Percentiles rank a stretch among this genome's conserved stretches.
Evolutionary conservation across 192 early-diverging fungal species (phyloP).

Genomic region (Umbelopsis isabellina): DNA sequence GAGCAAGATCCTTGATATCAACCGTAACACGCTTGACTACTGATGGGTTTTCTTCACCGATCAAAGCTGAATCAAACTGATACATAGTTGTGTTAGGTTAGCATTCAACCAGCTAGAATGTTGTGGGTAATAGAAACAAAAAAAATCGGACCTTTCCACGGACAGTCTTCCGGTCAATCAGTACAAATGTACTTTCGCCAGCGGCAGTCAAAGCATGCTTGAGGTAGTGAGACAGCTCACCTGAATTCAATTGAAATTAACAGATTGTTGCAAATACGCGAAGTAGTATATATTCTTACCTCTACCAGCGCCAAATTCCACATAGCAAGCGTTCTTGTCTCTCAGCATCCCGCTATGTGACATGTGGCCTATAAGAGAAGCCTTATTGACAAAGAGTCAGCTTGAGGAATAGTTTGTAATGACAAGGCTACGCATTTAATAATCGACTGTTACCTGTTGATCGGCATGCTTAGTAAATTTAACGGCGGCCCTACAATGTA

Average conservation of each 20-base stretch:
- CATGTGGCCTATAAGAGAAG: slow-evolving; percentile 86
- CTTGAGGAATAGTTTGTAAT: background rate
- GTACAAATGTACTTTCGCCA: slow-evolving; percentile 52
- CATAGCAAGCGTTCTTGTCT: slow-evolving; percentile 56
- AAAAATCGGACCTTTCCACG: slow-evolving; percentile 65
- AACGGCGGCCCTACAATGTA: slow-evolving; percentile 33
- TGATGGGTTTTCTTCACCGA: slow-evolving; percentile 44
- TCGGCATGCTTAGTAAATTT: slow-evolving; percentile 54
- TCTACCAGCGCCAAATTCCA: slow-evolving; percentile 84
- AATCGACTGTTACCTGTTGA: slow-evolving; percentile 42
- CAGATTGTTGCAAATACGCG: background rate
- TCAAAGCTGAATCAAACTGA: slow-evolving; percentile 48
- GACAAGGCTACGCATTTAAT: background rate
- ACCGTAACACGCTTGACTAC: slow-evolving; percentile 65
- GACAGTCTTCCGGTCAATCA: slow-evolving; percentile 80
- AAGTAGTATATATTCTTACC: slow-evolving; percentile 41
- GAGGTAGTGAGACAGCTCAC: slow-evolving; percentile 52
- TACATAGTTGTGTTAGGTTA: too few species aligned
- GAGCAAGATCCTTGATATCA: slow-evolving; percentile 86
- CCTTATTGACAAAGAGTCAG: slow-evolving; percentile 32
- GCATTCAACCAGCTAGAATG: background rate
- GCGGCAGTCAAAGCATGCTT: slow-evolving; percentile 48
- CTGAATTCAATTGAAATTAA: slow-evolving; percentile 5
- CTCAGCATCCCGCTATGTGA: slow-evolving; percentile 58
- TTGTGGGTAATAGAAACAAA: background rate